Evolutionary conservation across 331 rosid genomes (phyloP).

Genomic region (Prunus yedoensis): DNA sequence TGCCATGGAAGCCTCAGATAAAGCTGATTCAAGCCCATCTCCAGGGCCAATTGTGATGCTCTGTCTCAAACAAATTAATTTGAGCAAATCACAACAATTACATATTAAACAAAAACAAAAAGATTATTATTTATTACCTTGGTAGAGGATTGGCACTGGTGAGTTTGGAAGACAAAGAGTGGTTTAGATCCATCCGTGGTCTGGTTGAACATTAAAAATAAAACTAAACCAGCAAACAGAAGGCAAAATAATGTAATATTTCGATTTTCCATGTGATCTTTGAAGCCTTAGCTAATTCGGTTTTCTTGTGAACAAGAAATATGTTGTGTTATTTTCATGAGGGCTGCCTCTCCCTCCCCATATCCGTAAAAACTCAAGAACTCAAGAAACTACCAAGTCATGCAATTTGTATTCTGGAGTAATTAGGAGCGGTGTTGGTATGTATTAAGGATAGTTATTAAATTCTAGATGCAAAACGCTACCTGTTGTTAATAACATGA

Average conservation of each 20-base stretch:
- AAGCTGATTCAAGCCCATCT: slow-evolving; percentile 26
- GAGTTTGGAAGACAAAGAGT: neutral
- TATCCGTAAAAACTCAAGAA: neutral
- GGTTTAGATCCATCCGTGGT: slow-evolving; percentile 1
- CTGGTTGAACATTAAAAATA: slow-evolving; percentile 1
- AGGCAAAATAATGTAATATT: neutral
- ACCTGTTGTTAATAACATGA: neutral
- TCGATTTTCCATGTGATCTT: neutral
- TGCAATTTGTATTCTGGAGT: neutral
- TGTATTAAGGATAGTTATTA: too few species aligned
- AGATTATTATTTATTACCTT: neutral
- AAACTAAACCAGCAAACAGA: neutral
- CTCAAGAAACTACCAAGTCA: neutral
- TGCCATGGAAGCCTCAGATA: slow-evolving; percentile 25
- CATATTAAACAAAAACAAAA: neutral
- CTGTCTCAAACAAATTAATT: neutral
- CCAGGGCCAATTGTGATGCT: neutral
- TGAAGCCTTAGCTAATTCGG: neutral
- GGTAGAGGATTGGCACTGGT: neutral
- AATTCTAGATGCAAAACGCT: too few species aligned
- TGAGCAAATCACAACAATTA: neutral
- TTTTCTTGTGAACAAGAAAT: too few species aligned
- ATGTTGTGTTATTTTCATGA: too few species aligned
- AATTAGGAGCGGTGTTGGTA: neutral
- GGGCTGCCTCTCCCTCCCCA: neutral